These are phyloP conservation scores for Amoebophrya sp. DNA, from an alignment of 169 alveolate species.

Conservation along the genomic window DNA sequence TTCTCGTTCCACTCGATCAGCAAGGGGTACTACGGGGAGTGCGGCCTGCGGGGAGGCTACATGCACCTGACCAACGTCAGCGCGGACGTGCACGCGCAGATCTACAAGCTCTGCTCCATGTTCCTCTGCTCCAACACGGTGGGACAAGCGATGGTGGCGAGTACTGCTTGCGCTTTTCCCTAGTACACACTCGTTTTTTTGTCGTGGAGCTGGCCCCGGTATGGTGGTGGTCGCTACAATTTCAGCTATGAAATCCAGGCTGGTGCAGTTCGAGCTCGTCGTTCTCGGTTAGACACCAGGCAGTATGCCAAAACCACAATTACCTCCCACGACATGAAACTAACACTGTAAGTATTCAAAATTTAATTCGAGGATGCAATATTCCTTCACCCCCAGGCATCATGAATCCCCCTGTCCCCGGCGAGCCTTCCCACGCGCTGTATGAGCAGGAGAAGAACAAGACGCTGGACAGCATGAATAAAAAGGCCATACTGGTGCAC, in stretches of 20 bases:
- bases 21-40: slow-evolving; percentile 71
- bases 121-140: slow-evolving; percentile 56
- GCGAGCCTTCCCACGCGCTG: slow-evolving; percentile 42
- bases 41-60: slow-evolving; percentile 75
- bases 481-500: slow-evolving; percentile 43
- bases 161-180: neutral
- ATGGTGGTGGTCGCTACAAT: no score
- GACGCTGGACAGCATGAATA: slow-evolving; percentile 41
- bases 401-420: slow-evolving; percentile 49
- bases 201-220: slow-evolving; percentile 19
- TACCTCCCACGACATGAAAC: no score
- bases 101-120: slow-evolving; percentile 54
- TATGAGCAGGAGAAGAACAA: slow-evolving; percentile 43
- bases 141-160: slow-evolving; percentile 52
- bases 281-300: no score
- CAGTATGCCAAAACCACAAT: no score
- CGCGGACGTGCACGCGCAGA: slow-evolving; percentile 44
- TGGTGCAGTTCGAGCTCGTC: no score
- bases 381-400: slow-evolving; percentile 14
- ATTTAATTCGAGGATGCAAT: no score
- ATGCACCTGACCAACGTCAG: slow-evolving; percentile 47
- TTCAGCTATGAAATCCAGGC: no score
- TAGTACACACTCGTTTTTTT: neutral
- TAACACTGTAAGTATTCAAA: no score
- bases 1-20: slow-evolving; percentile 56